These are phyloP conservation scores for Cornus kousa DNA, from an alignment of 148 eudicot genomes.

Conservation along the genomic window DNA sequence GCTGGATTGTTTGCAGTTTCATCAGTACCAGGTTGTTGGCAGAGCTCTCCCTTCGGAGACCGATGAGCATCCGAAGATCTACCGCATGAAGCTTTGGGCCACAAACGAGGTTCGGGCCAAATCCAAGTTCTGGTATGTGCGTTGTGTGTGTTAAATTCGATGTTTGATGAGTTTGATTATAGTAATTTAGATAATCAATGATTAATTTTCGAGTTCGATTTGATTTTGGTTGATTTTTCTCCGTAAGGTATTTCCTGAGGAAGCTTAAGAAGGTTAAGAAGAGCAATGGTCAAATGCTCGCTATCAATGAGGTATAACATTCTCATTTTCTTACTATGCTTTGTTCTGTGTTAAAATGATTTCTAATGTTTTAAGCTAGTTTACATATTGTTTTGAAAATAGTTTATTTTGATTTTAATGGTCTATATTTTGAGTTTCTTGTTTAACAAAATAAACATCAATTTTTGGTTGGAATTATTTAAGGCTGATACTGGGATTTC, in stretches of 20 bases:
- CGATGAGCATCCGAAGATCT: constrained; percentile 80
- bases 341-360: background rate
- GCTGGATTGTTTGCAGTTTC: constrained; percentile 45
- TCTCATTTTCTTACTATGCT: background rate
- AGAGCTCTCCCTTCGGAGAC: constrained; percentile 76
- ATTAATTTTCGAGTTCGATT: background rate
- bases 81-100: constrained; percentile 94
- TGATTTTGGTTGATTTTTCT: constrained; percentile 1
- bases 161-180: background rate
- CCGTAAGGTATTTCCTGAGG: constrained; percentile 82
- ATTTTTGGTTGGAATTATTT: no score
- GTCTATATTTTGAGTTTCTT: background rate
- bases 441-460: background rate
- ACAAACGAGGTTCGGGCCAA: constrained; percentile 94
- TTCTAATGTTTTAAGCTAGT: background rate
- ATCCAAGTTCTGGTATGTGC: constrained; percentile 77
- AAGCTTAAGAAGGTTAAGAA: constrained; percentile 98
- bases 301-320: constrained; percentile 74
- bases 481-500: no score
- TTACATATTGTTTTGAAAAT: no score
- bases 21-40: constrained; percentile 89
- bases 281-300: constrained; percentile 88
- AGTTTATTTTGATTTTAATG: no score
- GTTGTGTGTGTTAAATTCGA: background rate
- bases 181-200: background rate